Evolutionary conservation across 2,329 filamentous ascomycete species (phyloP).

Genomic region (Corynespora cassiicola): DNA sequence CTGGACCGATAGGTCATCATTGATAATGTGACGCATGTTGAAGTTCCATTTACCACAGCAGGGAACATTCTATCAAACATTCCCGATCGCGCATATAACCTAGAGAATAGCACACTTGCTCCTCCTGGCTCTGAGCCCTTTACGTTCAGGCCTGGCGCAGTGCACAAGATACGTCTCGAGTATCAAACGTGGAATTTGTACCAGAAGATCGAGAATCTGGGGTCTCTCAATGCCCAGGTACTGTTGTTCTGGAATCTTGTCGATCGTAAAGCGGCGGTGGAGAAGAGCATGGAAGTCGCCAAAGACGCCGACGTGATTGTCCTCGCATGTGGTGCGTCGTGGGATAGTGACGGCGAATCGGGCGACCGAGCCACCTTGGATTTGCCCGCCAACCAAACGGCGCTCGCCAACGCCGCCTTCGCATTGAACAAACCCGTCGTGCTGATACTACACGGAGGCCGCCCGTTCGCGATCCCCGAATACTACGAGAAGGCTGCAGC

Average conservation of each 20-base stretch:
- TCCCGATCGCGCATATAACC: constrained; percentile 44
- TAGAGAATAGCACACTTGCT: constrained; percentile 43
- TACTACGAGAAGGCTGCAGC: constrained; percentile 49
- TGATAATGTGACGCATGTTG: constrained; percentile 38
- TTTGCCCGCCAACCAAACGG: constrained; percentile 47
- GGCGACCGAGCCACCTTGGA: constrained; percentile 50
- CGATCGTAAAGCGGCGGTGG: constrained; percentile 36
- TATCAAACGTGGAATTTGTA: constrained; percentile 52
- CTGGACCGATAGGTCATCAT: constrained; percentile 50
- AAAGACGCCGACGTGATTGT: constrained; percentile 47
- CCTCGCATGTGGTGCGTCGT: constrained; percentile 51
- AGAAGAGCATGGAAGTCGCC: constrained; percentile 46
- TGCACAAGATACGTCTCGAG: constrained; percentile 49
- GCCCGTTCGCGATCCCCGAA: constrained; percentile 49
- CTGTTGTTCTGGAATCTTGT: constrained; percentile 56
- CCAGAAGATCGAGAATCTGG: constrained; percentile 48
- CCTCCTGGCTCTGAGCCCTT: constrained; percentile 48
- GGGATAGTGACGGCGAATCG: constrained; percentile 54
- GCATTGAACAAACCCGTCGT: constrained; percentile 50
- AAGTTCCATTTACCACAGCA: constrained; percentile 24
- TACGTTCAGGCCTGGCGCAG: constrained; percentile 42
- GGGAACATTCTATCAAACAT: constrained; percentile 52
- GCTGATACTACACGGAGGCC: constrained; percentile 50
- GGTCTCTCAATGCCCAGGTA: constrained; percentile 51
- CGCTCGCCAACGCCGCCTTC: constrained; percentile 47